Percentiles rank a stretch among this genome's conserved stretches.
Evolutionary conservation across 768 basidiomycete species (phyloP).

Genomic region (Tulasnella sp.): DNA sequence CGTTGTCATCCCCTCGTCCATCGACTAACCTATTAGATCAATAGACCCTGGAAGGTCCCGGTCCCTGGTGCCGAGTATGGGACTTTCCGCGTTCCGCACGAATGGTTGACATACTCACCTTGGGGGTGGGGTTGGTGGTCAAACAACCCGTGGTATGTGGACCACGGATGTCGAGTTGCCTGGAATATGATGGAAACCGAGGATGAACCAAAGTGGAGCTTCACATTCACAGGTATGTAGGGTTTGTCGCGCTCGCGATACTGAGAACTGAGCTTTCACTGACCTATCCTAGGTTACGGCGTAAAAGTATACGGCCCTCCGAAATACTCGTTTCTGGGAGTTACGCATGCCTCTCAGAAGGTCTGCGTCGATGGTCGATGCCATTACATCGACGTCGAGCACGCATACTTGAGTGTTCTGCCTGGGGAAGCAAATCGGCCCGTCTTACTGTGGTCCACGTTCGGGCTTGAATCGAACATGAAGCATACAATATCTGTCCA

Average conservation of each 20-base stretch:
- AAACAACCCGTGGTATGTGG: neutral
- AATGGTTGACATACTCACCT: neutral
- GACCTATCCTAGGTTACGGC: neutral
- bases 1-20: neutral
- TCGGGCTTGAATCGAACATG: neutral
- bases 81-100: neutral
- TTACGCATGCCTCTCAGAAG: neutral
- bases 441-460: neutral
- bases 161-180: neutral
- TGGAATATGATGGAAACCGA: neutral
- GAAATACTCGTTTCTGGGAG: neutral
- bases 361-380: neutral
- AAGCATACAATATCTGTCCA: neutral
- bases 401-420: neutral
- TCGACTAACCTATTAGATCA: neutral
- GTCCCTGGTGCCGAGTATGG: neutral
- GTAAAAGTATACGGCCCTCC: neutral
- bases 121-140: neutral
- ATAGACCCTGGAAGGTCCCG: neutral
- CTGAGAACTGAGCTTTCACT: neutral
- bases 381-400: constrained; percentile 5
- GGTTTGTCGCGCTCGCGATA: neutral
- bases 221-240: neutral
- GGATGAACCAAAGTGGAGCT: neutral
- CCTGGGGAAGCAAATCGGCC: neutral